These are phyloP conservation scores for Suhomyces canberraensis DNA, from an alignment of 805 yeast species.

Conservation along the genomic window DNA sequence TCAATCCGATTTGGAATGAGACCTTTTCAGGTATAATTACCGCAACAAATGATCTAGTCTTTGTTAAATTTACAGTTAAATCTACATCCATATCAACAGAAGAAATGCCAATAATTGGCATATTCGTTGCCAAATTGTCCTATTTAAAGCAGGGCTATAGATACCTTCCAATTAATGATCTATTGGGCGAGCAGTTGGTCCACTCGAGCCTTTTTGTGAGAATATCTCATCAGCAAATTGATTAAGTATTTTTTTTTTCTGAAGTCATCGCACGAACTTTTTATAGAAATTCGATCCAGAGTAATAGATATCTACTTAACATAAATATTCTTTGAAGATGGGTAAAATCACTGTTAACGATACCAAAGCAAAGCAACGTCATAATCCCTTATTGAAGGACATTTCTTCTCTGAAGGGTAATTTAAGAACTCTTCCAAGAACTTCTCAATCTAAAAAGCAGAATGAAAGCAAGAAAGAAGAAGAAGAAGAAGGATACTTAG, in stretches of 20 bases:
- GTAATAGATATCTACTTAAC: background rate
- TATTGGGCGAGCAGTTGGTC: conserved; percentile 71
- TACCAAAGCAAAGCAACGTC: conserved; percentile 59
- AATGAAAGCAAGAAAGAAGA: conserved; percentile 37
- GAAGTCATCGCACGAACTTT: conserved; percentile 6
- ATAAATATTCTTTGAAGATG: conserved; percentile 42
- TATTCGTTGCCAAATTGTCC: conserved; percentile 56
- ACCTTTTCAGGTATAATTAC: conserved; percentile 42
- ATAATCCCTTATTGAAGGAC: conserved; percentile 78
- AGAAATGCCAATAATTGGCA: conserved; percentile 45
- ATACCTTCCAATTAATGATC: conserved; percentile 72
- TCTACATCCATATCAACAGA: conserved; percentile 5
- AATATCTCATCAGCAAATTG: conserved; percentile 10
- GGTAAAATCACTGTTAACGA: conserved; percentile 59
- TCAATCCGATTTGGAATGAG: conserved; percentile 81
- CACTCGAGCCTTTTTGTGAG: conserved; percentile 50
- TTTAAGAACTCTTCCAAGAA: conserved; percentile 45
- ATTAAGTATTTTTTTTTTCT: conserved; percentile 1
- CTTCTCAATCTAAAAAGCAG: conserved; percentile 21
- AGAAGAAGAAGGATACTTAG: conserved; percentile 64
- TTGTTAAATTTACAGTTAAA: conserved; percentile 43
- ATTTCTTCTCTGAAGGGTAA: conserved; percentile 73
- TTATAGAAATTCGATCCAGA: too few relatives aligned
- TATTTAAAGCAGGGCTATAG: conserved; percentile 76
- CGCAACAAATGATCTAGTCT: conserved; percentile 46